phyloP scores from a whole-genome alignment of 306 rosid species.

The Chamaecrista fasciculata region DNA sequence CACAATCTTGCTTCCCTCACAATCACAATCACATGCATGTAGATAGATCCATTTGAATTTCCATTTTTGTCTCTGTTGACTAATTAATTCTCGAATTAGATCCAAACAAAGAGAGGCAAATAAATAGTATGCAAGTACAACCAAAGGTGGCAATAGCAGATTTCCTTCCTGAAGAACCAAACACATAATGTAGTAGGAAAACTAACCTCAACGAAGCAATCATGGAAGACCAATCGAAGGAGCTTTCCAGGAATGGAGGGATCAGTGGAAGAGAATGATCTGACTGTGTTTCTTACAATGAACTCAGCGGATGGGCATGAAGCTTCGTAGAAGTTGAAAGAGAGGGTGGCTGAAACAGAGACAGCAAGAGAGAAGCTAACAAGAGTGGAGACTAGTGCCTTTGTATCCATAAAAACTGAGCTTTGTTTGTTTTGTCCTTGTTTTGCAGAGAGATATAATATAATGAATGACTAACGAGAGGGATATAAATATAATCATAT shows the following conservation, averaged over 20 bases:
- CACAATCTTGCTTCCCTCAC: background rate
- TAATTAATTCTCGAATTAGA: background rate
- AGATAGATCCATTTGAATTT: background rate
- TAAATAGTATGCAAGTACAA: too few species aligned
- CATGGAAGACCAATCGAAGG: slow-evolving; percentile 89
- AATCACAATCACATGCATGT: slow-evolving; percentile 2
- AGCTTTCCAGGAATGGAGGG: slow-evolving; percentile 87
- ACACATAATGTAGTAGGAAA: background rate
- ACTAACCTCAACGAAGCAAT: slow-evolving; percentile 89
- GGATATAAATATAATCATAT: background rate
- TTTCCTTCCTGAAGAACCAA: background rate
- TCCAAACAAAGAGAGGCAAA: background rate
- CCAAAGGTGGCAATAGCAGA: background rate
- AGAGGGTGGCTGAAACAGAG: slow-evolving; percentile 47
- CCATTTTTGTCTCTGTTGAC: background rate
- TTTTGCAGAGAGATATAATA: background rate
- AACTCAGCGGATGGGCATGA: slow-evolving; percentile 83
- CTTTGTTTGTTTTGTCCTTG: background rate
- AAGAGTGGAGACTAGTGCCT: slow-evolving; percentile 19
- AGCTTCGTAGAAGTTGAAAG: slow-evolving; percentile 62
- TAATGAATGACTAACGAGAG: too few species aligned
- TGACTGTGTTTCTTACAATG: slow-evolving; percentile 55
- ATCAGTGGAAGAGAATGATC: slow-evolving; percentile 62
- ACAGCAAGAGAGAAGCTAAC: slow-evolving; percentile 28
- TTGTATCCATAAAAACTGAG: slow-evolving; percentile 52